Evolutionary conservation across 2,329 filamentous ascomycete species (phyloP), one percentile per base, ranked within the genome.

Genomic region (Aspergillus ibericus): DNA sequence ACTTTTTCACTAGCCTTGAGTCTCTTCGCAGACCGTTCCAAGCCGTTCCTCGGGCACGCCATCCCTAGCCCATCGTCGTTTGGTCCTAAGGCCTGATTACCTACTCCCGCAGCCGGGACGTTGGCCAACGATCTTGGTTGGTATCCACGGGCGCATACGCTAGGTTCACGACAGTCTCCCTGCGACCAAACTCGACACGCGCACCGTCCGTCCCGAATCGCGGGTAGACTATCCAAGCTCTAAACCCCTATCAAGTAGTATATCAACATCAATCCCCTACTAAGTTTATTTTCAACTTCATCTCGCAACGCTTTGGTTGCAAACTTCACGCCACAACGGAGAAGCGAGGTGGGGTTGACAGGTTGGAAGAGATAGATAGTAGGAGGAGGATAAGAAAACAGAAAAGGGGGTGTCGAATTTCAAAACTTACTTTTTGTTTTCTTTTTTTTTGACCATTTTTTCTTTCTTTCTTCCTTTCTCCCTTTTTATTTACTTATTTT

Each of bases 191-290:
- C 59, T 65, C 63, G 58, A 65, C 57, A 60, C 60, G 57, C 63
- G 62, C 57, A 66, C 66, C 65, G 56, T 68, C 68, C 61, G 66
- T 68, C 66, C 68, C 66, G 65, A 66, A 62, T 67, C 64, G 68
- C 71, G 71, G 71, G 69, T 72, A 74, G 70, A 72, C 71, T 72
- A 73, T 67, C 62, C 61, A 64, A 64, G 65, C 65, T 67, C 62
- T 62, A 66, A 66, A 61, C 56, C 56, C 55, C 53, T 58, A 61
- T 56, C 59, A 63, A 49, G 38, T 42, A 42, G 38, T 20, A 42
- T 58, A 61, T 56, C 59, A 65, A 52, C 40, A 56, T 55, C 42
- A 53, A 56, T 50, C 38, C 32, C 47, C 60, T 61, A 66, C 62
- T 57, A 35, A 54, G 59, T 57, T 47, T 63, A 56, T 59, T 64